Conservation (phyloP, 495 filamentous ascomycete genomes). For the Neurospora tetrasperma region DNA sequence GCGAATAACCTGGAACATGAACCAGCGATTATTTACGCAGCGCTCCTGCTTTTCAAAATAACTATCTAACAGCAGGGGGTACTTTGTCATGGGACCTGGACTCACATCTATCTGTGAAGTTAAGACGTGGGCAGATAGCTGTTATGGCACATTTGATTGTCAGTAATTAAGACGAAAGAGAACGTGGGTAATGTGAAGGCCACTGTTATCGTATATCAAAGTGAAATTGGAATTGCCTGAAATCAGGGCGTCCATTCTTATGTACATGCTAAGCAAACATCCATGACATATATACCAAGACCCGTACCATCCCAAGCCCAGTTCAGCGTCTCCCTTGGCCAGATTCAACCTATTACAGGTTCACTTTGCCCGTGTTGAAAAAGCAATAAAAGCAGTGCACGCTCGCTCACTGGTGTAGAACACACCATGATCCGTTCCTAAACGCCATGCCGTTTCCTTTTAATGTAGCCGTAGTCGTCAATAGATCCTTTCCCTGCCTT, state of each 20-base stretch:
- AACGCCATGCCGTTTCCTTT: not conserved
- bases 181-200: not conserved
- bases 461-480: not conserved
- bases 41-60: too few species aligned
- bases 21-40: too few species aligned
- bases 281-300: not conserved
- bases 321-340: not conserved
- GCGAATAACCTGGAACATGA: too few species aligned
- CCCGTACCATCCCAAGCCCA: not conserved
- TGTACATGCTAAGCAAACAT: not conserved
- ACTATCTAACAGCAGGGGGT: too few species aligned
- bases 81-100: too few species aligned
- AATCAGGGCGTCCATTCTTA: not conserved
- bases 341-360: not conserved
- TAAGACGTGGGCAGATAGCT: too few species aligned
- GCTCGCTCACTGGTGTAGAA: not conserved
- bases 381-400: not conserved
- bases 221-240: not conserved
- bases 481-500: not conserved
- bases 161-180: not conserved
- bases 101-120: too few species aligned
- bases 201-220: not conserved
- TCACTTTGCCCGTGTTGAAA: not conserved
- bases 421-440: not conserved
- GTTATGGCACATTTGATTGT: not conserved